Evolutionary conservation across 441 rosid genomes (phyloP).

Genomic region (Erodium trifolium): DNA sequence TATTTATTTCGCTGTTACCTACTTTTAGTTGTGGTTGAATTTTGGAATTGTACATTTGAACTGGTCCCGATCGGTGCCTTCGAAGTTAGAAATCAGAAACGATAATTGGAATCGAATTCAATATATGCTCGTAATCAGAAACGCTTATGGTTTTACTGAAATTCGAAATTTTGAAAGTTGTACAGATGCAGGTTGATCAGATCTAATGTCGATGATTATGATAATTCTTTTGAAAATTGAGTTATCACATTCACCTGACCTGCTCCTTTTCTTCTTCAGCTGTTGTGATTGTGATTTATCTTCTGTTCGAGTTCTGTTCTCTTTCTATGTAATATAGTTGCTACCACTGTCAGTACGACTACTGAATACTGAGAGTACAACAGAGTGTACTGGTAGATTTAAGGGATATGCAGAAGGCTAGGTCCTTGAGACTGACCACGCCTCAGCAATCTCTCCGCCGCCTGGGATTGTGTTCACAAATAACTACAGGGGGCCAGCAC

Average conservation of each 20-base stretch:
- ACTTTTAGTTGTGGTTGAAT: neutral
- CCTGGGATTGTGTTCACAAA: slow-evolving; percentile 77
- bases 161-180: slow-evolving; percentile 1
- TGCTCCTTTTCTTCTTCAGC: neutral
- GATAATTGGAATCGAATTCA: neutral
- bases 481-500: slow-evolving; percentile 53
- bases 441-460: slow-evolving; percentile 66
- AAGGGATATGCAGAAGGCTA: slow-evolving; percentile 12
- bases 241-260: neutral
- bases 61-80: neutral
- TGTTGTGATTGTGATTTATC: neutral
- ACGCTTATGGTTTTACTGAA: neutral
- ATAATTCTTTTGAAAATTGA: neutral
- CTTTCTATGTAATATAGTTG: neutral
- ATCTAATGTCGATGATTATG: neutral
- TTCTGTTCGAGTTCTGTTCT: neutral
- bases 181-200: slow-evolving; percentile 1
- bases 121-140: neutral
- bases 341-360: neutral
- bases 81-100: neutral
- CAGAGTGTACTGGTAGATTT: slow-evolving; percentile 3
- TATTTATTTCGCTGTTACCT: neutral
- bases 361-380: neutral
- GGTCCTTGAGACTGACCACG: slow-evolving; percentile 31
- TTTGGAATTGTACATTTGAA: slow-evolving; percentile 6